Percentiles rank a stretch among this genome's conserved stretches.
Evolutionary conservation across 495 filamentous ascomycete genomes (phyloP).

Genomic region (Chaetomium cochliodes): DNA sequence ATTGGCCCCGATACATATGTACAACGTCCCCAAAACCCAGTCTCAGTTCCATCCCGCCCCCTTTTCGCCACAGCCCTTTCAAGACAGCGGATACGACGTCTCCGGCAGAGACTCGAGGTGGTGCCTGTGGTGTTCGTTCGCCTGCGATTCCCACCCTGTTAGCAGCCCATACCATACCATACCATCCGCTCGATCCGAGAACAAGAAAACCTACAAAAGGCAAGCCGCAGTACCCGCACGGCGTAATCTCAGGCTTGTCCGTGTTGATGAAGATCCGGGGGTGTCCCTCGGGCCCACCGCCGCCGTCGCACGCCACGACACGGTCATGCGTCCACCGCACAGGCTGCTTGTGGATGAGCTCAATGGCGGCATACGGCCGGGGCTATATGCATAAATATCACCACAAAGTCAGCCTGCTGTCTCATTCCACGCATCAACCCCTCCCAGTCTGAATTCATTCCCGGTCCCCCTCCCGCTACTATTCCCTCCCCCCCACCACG

Average conservation of each 20-base stretch:
- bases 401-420: background rate
- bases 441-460: background rate
- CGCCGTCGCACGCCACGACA: conserved; percentile 85
- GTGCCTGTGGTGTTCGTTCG: conserved; percentile 79
- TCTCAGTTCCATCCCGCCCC: background rate
- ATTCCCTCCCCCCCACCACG: background rate
- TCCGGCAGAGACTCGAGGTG: conserved; percentile 75
- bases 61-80: conserved; percentile 4
- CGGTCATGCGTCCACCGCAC: conserved; percentile 85
- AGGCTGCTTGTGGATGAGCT: conserved; percentile 92
- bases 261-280: conserved; percentile 95
- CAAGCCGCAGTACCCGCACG: conserved; percentile 90
- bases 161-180: too few species aligned
- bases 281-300: conserved; percentile 88
- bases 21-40: conserved; percentile 17
- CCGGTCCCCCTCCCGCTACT: background rate
- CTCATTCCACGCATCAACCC: conserved; percentile 6
- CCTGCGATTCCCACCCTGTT: conserved; percentile 48
- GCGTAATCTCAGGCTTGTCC: conserved; percentile 90
- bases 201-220: conserved; percentile 71
- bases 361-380: conserved; percentile 81
- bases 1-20: conserved; percentile 26
- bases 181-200: too few species aligned
- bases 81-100: conserved; percentile 71
- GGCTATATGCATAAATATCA: conserved; percentile 57